phyloP scores from a whole-genome alignment of 495 filamentous ascomycete genomes.

The Clohesyomyces aquaticus region DNA sequence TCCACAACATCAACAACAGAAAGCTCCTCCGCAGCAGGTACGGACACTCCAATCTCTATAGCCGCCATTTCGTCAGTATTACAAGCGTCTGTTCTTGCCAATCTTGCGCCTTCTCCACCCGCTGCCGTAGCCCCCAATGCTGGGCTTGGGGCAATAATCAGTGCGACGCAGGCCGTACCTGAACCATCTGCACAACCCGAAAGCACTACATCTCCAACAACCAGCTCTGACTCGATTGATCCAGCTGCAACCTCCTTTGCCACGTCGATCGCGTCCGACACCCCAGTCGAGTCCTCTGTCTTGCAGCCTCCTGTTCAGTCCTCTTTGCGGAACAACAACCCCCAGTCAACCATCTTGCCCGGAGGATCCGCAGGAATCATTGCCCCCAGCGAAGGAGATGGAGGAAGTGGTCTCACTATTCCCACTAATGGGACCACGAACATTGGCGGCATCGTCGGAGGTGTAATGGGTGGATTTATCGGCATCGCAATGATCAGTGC shows the following conservation, averaged over 20 bases:
- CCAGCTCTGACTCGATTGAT: conserved; percentile 33
- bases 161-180: not conserved
- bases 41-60: conserved; percentile 20
- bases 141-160: conserved; percentile 3
- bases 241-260: conserved; percentile 22
- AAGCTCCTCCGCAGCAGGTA: conserved; percentile 32
- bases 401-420: conserved; percentile 12
- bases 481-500: conserved; percentile 30
- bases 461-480: conserved; percentile 33
- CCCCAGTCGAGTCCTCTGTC: conserved; percentile 8
- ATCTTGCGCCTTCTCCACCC: conserved; percentile 20
- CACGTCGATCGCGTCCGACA: not conserved
- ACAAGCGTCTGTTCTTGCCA: conserved; percentile 28
- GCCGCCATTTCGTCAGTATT: conserved; percentile 9
- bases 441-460: conserved; percentile 34
- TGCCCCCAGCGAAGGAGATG: conserved; percentile 22
- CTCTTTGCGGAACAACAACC: not conserved
- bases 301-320: conserved; percentile 3
- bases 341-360: conserved; percentile 21
- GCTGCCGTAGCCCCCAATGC: conserved; percentile 16
- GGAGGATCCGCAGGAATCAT: conserved; percentile 34
- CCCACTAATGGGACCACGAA: conserved; percentile 15
- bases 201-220: conserved; percentile 14
- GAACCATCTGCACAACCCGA: not conserved
- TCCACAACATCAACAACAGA: conserved; percentile 5